Evolutionary conservation across 129 eudicot species (phyloP).

Genomic region (Flaveria sonorensis): DNA sequence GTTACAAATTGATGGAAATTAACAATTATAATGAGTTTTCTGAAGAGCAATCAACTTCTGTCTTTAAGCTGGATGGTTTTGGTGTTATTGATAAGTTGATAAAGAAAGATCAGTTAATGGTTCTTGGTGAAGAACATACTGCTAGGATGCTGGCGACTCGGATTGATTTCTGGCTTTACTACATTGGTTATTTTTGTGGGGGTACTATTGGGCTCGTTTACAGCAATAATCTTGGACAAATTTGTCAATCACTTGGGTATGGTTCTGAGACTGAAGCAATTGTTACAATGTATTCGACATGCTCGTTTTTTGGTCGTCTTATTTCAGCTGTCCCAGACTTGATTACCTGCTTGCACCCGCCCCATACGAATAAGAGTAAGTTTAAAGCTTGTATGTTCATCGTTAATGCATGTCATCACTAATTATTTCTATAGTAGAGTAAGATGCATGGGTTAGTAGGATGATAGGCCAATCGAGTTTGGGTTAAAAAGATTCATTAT

Average conservation of each 20-base stretch:
- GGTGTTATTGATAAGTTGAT: constrained; percentile 19
- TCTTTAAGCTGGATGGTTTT: background rate
- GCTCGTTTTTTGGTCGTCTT: constrained; percentile 78
- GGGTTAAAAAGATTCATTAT: background rate
- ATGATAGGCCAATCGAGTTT: background rate
- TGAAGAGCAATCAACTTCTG: constrained; percentile 16
- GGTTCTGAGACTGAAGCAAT: constrained; percentile 32
- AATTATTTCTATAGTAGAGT: background rate
- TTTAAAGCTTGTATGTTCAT: background rate
- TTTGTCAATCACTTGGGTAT: constrained; percentile 52
- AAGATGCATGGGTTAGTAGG: background rate
- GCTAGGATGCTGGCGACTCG: constrained; percentile 38
- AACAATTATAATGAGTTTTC: constrained; percentile 38
- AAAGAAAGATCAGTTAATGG: constrained; percentile 34
- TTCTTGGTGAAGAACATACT: constrained; percentile 56
- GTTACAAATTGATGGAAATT: constrained; percentile 33
- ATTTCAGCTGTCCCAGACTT: constrained; percentile 68
- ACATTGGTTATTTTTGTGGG: constrained; percentile 50
- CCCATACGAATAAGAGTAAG: constrained; percentile 42
- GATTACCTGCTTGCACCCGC: constrained; percentile 19
- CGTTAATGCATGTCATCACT: background rate
- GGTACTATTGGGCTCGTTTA: constrained; percentile 68
- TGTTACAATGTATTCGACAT: constrained; percentile 60
- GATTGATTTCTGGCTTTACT: constrained; percentile 62
- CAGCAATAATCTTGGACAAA: constrained; percentile 60